Percentiles rank a stretch among this genome's conserved stretches.
Conservation (phyloP, 805 yeast species). For the Vanderwaltozyma verrucispora region DNA sequence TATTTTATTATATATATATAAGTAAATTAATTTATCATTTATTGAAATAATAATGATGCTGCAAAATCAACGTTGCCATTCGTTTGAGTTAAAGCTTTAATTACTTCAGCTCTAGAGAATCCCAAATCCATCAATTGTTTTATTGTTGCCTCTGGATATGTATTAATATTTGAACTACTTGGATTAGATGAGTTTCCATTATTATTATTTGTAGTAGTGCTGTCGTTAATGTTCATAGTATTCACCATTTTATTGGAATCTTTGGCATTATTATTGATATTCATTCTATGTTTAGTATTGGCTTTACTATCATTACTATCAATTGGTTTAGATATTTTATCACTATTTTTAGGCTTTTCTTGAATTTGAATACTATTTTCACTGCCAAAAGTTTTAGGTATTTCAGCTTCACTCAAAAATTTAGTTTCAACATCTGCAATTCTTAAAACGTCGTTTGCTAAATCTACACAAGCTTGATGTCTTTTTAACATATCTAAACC, state of each 20-base stretch:
- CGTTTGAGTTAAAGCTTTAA: slow-evolving; percentile 52
- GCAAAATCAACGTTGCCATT: slow-evolving; percentile 79
- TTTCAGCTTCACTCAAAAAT: slow-evolving; percentile 65
- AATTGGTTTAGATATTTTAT: slow-evolving; percentile 1
- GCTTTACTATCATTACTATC: background rate
- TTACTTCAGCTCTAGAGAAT: slow-evolving; percentile 52
- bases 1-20: background rate
- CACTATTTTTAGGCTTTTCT: background rate
- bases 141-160: slow-evolving; percentile 31
- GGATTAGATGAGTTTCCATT: slow-evolving; percentile 1
- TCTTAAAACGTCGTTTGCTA: slow-evolving; percentile 50
- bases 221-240: no score
- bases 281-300: background rate
- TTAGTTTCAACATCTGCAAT: slow-evolving; percentile 66
- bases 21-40: background rate
- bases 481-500: slow-evolving; percentile 90
- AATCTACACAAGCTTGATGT: slow-evolving; percentile 74
- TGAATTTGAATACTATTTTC: background rate
- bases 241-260: background rate
- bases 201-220: no score
- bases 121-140: slow-evolving; percentile 56
- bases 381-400: slow-evolving; percentile 33
- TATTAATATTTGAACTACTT: background rate
- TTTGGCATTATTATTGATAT: background rate
- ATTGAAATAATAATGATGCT: slow-evolving; percentile 57